Conservation (phyloP, 805 yeast species). For the Candida methanosorbosa region DNA sequence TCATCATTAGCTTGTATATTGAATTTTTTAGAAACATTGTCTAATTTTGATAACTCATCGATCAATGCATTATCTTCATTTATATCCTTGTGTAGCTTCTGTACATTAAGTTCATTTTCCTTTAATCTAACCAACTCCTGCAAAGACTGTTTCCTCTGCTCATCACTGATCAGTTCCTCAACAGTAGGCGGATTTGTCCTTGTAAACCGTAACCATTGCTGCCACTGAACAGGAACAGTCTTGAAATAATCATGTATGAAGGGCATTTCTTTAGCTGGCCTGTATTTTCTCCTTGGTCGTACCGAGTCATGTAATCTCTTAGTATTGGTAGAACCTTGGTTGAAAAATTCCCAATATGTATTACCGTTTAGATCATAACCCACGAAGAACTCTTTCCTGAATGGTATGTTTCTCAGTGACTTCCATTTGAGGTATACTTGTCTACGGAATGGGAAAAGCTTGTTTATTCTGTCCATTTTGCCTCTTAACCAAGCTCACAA, state of each 20-base stretch:
- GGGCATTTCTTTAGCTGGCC: constrained; percentile 39
- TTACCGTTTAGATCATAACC: constrained; percentile 81
- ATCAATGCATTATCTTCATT: constrained; percentile 1
- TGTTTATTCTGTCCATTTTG: constrained; percentile 41
- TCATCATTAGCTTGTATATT: background rate
- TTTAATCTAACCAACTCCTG: constrained; percentile 41
- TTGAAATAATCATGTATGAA: constrained; percentile 51
- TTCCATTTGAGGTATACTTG: constrained; percentile 48
- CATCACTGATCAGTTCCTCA: constrained; percentile 52
- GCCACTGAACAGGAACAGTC: constrained; percentile 65
- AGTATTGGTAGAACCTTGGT: constrained; percentile 40
- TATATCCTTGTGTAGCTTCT: background rate
- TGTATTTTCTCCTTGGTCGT: constrained; percentile 54
- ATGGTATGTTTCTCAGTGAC: constrained; percentile 56
- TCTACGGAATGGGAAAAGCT: constrained; percentile 40
- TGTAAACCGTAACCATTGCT: constrained; percentile 69
- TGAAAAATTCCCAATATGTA: constrained; percentile 75
- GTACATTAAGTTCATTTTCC: constrained; percentile 28
- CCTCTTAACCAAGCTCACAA: no score
- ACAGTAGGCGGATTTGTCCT: constrained; percentile 53
- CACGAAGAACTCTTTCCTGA: constrained; percentile 58
- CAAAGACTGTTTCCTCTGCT: constrained; percentile 43
- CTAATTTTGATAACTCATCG: constrained; percentile 2
- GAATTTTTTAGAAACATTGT: background rate
- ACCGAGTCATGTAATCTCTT: constrained; percentile 7